Percentiles rank a stretch among this genome's conserved stretches.
phyloP scores from a whole-genome alignment of 106 monocot genomes.

The Posidonia australis region DNA sequence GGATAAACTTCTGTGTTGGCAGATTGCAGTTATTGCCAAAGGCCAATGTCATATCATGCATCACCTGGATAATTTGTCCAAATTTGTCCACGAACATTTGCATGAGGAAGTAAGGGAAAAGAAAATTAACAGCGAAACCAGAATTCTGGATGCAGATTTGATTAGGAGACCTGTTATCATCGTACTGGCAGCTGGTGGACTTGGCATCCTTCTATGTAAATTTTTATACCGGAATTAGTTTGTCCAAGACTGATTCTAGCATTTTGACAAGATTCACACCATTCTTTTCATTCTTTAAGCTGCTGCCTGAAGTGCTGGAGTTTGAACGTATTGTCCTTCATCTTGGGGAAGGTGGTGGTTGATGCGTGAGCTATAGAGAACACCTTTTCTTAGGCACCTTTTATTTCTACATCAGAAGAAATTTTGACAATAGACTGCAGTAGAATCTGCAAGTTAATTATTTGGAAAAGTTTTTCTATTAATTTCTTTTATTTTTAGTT shows the following conservation, averaged over 20 bases:
- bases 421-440: too few species aligned
- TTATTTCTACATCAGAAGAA: too few species aligned
- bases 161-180: conserved; percentile 35
- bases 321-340: too few species aligned
- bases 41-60: conserved; percentile 75
- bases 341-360: too few species aligned
- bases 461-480: too few species aligned
- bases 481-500: too few species aligned
- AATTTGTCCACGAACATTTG: conserved; percentile 44
- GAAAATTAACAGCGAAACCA: conserved; percentile 10
- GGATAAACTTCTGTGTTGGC: not conserved
- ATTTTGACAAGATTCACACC: too few species aligned
- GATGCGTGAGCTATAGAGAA: too few species aligned
- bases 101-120: conserved; percentile 12
- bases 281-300: too few species aligned
- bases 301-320: too few species aligned
- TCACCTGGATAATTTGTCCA: conserved; percentile 62
- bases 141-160: conserved; percentile 25
- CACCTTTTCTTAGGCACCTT: too few species aligned
- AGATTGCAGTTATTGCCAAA: conserved; percentile 43
- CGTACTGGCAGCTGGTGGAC: conserved; percentile 32
- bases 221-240: not conserved
- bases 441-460: too few species aligned
- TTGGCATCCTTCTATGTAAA: conserved; percentile 42
- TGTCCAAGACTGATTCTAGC: not conserved